Evolutionary conservation across 1,139 yeast genomes (phyloP), one percentile per base, ranked within the genome.

Genomic region (Protomyces inundatus): DNA sequence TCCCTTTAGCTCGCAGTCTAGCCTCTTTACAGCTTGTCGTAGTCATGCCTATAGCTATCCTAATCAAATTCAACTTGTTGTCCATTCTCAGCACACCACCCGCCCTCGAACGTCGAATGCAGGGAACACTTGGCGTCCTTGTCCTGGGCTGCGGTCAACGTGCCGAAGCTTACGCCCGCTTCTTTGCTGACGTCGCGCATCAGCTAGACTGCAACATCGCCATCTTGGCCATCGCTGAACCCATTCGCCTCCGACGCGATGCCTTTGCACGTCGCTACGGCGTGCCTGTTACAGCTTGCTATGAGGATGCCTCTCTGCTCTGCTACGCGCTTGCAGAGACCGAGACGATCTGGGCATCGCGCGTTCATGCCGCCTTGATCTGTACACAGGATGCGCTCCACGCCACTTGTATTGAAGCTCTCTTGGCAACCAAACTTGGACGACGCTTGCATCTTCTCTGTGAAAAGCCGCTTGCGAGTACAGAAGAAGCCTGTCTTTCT

Each of bases 391-490:
- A 42, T 1, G 9, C 23, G 9, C 48, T n/a, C 10, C 48, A n/a
- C 32, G 12, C 2, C 48, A 16, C 12, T 16, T 42, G 48, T 7
- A 32, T 33, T 7, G 14, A 23, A n/a, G 54, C 36, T 12, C 54
- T 35, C 16, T 14, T 33, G 14, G 10, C 16, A n/a, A 34, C 54
- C n/a, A 32, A 12, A 3, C 36, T 23, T 9, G 65, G 70, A 34
- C 62, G 63, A 51, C 69, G 70, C 12, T 68, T 69, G 53, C 74
- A 72, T 57, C 64, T 71, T 52, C 64, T 71, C 57, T 71, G 73
- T 61, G 73, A 71, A 61, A 71, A 71, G 61, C 73, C 74, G 1
- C 55, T 71, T 66, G 74, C 73, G 10, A 70, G 73, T 10, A 64
- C 66, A 14, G 65, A 68, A 6, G 14, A 40, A n/a, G 16, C n/a